Percentiles rank a stretch among this genome's conserved stretches.
Conservation (phyloP, 345 rosid species). For the Gossypium australe region DNA sequence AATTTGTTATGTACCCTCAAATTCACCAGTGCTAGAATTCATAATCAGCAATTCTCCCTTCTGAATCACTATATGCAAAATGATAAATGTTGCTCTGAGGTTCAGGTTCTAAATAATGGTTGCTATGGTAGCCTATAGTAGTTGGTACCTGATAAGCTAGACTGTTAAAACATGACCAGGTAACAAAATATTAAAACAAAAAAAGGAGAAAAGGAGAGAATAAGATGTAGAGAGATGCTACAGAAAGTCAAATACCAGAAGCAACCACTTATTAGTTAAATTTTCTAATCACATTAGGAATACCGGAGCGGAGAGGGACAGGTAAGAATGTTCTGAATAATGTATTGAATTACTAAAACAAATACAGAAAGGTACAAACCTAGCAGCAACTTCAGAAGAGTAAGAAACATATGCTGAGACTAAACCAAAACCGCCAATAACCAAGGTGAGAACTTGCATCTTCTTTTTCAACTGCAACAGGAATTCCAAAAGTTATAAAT, state of each 20-base stretch:
- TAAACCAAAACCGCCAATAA: constrained; percentile 79
- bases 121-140: background rate
- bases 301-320: background rate
- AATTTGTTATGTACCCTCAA: background rate
- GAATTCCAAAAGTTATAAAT: constrained; percentile 12
- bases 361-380: constrained; percentile 39
- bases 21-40: background rate
- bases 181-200: background rate
- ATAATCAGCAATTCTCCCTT: background rate
- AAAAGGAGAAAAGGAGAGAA: background rate
- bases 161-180: background rate
- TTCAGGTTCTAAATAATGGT: background rate
- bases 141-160: background rate
- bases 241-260: background rate
- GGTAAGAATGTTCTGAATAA: background rate
- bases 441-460: constrained; percentile 67
- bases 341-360: background rate
- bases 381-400: constrained; percentile 79
- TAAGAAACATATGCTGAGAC: constrained; percentile 81
- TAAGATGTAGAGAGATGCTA: background rate
- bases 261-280: constrained; percentile 6
- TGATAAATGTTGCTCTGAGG: background rate
- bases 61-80: too few species aligned
- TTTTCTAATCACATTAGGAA: background rate
- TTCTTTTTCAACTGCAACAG: constrained; percentile 61